A percentile compares a stretch with the other conserved stretches of the same genome.
Evolutionary conservation across 2,329 filamentous ascomycete genomes (phyloP).

Genomic region (Stachybotrys echinatus): DNA sequence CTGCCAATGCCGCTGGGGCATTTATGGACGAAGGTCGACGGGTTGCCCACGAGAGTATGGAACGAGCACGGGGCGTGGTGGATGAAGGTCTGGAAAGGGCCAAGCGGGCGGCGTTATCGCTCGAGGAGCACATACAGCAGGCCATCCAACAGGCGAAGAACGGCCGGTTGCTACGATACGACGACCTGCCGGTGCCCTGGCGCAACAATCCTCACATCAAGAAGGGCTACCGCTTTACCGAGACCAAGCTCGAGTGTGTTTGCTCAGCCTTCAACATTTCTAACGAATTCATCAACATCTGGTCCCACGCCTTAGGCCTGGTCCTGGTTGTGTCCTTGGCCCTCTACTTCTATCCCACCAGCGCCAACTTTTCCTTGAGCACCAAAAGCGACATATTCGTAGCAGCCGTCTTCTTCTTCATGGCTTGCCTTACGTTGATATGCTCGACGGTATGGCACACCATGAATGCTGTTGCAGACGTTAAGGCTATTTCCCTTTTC

Average conservation of each 20-base stretch:
- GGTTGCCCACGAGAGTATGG: slow-evolving; percentile 74
- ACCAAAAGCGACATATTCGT: slow-evolving; percentile 87
- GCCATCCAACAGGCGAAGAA: slow-evolving; percentile 73
- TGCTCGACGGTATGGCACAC: slow-evolving; percentile 98
- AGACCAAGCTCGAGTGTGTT: slow-evolving; percentile 85
- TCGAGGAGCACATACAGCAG: slow-evolving; percentile 79
- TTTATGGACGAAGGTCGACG: slow-evolving; percentile 75
- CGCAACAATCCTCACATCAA: slow-evolving; percentile 90
- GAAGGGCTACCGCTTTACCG: slow-evolving; percentile 87
- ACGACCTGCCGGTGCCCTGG: slow-evolving; percentile 89
- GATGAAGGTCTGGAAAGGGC: slow-evolving; percentile 79
- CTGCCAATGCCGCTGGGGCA: slow-evolving; percentile 61
- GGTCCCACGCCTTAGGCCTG: slow-evolving; percentile 90
- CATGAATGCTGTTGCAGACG: slow-evolving; percentile 93
- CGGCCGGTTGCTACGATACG: slow-evolving; percentile 78
- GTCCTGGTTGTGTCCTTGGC: slow-evolving; percentile 81
- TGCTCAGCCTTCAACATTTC: slow-evolving; percentile 77
- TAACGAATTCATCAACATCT: slow-evolving; percentile 97
- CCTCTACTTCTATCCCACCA: slow-evolving; percentile 92
- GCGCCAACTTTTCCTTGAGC: slow-evolving; percentile 78
- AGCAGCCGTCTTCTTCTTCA: slow-evolving; percentile 91
- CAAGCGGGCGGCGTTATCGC: slow-evolving; percentile 71
- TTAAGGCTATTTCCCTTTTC: slow-evolving; percentile 86
- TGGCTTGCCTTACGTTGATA: slow-evolving; percentile 87
- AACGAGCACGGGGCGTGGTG: slow-evolving; percentile 68